Conservation (phyloP, 345 rosid species). For the Aquilaria yunnanensis region DNA sequence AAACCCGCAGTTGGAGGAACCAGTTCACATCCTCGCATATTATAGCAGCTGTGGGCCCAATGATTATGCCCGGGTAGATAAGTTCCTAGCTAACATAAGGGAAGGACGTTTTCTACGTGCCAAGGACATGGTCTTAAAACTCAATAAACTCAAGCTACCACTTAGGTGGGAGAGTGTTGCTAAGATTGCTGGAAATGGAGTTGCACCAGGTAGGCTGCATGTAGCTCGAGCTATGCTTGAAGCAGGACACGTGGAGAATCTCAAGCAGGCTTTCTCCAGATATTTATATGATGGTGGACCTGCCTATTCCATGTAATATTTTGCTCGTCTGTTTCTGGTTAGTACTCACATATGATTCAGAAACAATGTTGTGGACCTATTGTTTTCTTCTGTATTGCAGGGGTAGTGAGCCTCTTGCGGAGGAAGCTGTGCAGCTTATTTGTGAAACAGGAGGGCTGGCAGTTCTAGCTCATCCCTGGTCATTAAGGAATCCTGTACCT, state of each 20-base stretch:
- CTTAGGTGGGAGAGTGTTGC: constrained; percentile 85
- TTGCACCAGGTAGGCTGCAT: constrained; percentile 93
- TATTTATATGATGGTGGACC: constrained; percentile 92
- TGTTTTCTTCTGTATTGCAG: constrained; percentile 28
- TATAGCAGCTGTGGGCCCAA: constrained; percentile 86
- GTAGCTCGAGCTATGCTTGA: constrained; percentile 95
- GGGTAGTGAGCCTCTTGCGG: constrained; percentile 82
- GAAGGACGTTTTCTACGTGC: constrained; percentile 88
- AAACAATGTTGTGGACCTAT: background rate
- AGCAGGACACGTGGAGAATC: constrained; percentile 82
- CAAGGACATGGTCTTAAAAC: constrained; percentile 62
- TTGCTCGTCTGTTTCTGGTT: background rate
- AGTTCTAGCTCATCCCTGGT: constrained; percentile 99
- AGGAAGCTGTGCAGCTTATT: constrained; percentile 70
- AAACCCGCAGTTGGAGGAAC: constrained; percentile 58
- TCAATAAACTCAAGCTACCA: constrained; percentile 80
- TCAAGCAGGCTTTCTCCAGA: constrained; percentile 79
- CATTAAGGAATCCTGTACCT: constrained; percentile 63
- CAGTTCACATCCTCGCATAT: constrained; percentile 94
- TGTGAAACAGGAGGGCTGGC: constrained; percentile 80
- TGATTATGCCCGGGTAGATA: constrained; percentile 57
- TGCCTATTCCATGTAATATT: constrained; percentile 70
- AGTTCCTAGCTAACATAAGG: constrained; percentile 61
- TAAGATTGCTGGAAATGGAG: constrained; percentile 81
- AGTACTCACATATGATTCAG: constrained; percentile 1